Base-by-base conservation (phyloP, 768 basidiomycete genomes). In the Agrocybe praecox region DNA sequence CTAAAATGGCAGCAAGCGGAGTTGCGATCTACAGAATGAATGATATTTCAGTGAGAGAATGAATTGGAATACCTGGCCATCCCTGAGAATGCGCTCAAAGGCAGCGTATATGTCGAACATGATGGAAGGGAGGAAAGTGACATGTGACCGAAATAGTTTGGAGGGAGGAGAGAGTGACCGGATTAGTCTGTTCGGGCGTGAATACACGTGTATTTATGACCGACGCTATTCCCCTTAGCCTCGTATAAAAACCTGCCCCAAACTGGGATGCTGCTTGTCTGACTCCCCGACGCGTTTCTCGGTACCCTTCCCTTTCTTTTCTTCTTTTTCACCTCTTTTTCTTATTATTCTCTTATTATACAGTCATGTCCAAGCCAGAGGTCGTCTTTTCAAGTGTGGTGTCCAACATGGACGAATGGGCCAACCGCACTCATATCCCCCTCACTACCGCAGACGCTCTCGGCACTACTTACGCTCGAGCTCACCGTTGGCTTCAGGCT, bases 1-100 rank as follows among this genome's bases (percentile, higher is more conserved):
- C 84, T 19, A 92, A 78, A 55, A 98, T 93, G 15, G 96, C 96
- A 18, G 94, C 96, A 19, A 96, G 77, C 9, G 95, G 95, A 4
- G 85, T 81, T 0, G 91, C 87, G 53, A 92, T 83, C 90, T 93
- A 65, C 42, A 52, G 46, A 32, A 57, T 46, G 21, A 56, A 49
- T 55, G 44, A 43, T 48, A 43, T 8, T 17, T 33, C 17, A 47
- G 17, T 18, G 45, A 47, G 15, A 50, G 23, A 42, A 11, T 23
- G 49, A 18, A 32, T 18, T 42, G 47, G 66, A 81, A 62, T 65
- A 92, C 93, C 72, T 91, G 70, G 36, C 87, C 81, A 73, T 94
- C 72, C 46, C 77, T 69, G 51, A 93, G 78, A 55, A 87, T 82
- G 56, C 76, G 74, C 55, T 80, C 76, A 60, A 90, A 95, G 15